phyloP scores from a whole-genome alignment of 192 early-diverging fungal species.

The Backusella morwellensis region DNA sequence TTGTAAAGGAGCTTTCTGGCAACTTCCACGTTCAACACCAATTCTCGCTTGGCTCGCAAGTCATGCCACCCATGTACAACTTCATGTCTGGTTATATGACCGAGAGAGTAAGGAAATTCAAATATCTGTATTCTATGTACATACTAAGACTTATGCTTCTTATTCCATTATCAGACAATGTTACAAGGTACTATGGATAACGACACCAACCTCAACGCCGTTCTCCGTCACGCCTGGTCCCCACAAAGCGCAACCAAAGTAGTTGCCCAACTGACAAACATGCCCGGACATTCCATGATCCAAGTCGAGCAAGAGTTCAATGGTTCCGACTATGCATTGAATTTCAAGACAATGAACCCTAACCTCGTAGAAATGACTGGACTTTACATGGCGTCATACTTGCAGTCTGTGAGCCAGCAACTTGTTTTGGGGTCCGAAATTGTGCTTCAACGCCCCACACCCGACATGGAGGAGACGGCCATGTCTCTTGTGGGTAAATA shows the following conservation, averaged over 20 bases:
- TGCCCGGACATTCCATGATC: slow-evolving; percentile 85
- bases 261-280: slow-evolving; percentile 66
- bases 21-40: slow-evolving; percentile 96
- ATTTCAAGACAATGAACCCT: slow-evolving; percentile 95
- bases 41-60: slow-evolving; percentile 81
- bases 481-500: slow-evolving; percentile 74
- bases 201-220: slow-evolving; percentile 84
- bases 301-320: slow-evolving; percentile 92
- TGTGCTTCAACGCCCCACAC: slow-evolving; percentile 78
- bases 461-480: slow-evolving; percentile 76
- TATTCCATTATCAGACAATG: slow-evolving; percentile 56
- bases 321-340: slow-evolving; percentile 87
- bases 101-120: slow-evolving; percentile 53
- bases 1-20: slow-evolving; percentile 86
- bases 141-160: neutral
- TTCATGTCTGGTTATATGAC: slow-evolving; percentile 87
- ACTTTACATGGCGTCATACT: slow-evolving; percentile 81
- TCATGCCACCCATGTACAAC: slow-evolving; percentile 84
- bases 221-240: slow-evolving; percentile 66
- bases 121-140: neutral
- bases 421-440: slow-evolving; percentile 86
- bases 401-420: slow-evolving; percentile 86
- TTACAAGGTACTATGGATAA: slow-evolving; percentile 95
- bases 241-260: slow-evolving; percentile 61
- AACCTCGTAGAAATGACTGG: slow-evolving; percentile 89